Conservation (phyloP, 192 early-diverging fungal genomes). For the Rhizophagus prolifer region DNA sequence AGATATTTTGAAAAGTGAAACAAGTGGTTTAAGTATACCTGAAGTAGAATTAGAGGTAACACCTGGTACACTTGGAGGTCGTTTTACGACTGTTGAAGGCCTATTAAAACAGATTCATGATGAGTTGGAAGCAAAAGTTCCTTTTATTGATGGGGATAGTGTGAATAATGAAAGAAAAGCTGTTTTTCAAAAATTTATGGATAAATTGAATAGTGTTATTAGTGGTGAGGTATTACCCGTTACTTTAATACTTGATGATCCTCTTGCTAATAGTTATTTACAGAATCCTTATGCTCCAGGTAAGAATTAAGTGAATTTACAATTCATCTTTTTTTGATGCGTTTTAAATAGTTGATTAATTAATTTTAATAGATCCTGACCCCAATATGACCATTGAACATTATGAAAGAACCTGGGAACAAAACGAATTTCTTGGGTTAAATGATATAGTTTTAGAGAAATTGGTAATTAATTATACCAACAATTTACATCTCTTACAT, state of each 20-base stretch:
- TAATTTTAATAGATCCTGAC: slow-evolving; percentile 62
- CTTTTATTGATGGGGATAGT: slow-evolving; percentile 77
- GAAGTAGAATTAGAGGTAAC: slow-evolving; percentile 86
- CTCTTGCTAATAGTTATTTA: slow-evolving; percentile 85
- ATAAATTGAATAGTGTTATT: slow-evolving; percentile 65
- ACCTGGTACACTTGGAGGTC: slow-evolving; percentile 87
- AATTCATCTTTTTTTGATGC: background rate
- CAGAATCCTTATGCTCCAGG: slow-evolving; percentile 90
- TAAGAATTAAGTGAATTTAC: background rate
- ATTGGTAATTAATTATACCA: too few species aligned
- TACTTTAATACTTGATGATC: slow-evolving; percentile 84
- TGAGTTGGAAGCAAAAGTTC: slow-evolving; percentile 67
- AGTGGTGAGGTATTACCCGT: slow-evolving; percentile 47
- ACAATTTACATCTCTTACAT: too few species aligned
- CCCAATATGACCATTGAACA: slow-evolving; percentile 89
- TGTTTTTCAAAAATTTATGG: slow-evolving; percentile 69
- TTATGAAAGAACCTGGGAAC: slow-evolving; percentile 84
- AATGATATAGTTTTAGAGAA: slow-evolving; percentile 88
- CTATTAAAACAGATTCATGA: slow-evolving; percentile 85
- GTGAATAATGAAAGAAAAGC: slow-evolving; percentile 47
- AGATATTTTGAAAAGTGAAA: slow-evolving; percentile 94
- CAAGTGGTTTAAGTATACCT: slow-evolving; percentile 85
- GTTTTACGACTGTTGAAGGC: slow-evolving; percentile 96
- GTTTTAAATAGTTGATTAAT: background rate
- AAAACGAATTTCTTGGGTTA: slow-evolving; percentile 85